phyloP scores from a whole-genome alignment of 129 eudicot genomes.

The Pseudognaphalium luteoalbum region DNA sequence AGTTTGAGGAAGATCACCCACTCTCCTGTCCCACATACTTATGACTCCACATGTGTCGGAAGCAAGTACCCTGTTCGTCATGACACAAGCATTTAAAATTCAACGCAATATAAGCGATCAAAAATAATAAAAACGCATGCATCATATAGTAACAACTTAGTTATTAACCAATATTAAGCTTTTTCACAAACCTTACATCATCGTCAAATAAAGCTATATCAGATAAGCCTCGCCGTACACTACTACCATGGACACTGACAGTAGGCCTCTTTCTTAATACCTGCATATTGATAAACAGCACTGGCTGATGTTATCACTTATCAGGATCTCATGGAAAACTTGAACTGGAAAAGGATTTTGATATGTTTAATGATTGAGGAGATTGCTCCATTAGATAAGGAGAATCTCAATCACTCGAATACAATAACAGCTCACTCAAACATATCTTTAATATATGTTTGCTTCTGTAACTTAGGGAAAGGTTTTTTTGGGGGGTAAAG shows the following conservation, averaged over 20 bases:
- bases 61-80: constrained; percentile 70
- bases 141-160: neutral
- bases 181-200: constrained; percentile 57
- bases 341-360: neutral
- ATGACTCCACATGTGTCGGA: constrained; percentile 69
- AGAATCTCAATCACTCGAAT: constrained; percentile 2
- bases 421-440: constrained; percentile 4
- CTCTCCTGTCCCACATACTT: constrained; percentile 92
- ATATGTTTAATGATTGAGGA: neutral
- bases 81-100: neutral
- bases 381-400: neutral
- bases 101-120: neutral
- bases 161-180: constrained; percentile 10
- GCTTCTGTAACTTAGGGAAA: constrained; percentile 6
- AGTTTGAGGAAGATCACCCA: constrained; percentile 60
- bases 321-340: neutral
- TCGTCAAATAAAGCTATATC: constrained; percentile 72
- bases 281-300: constrained; percentile 45
- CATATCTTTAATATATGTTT: constrained; percentile 1
- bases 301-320: neutral
- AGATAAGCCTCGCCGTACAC: constrained; percentile 60
- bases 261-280: constrained; percentile 62
- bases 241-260: constrained; percentile 61
- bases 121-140: neutral
- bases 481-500: too few relatives aligned